Percentiles rank a stretch among this genome's conserved stretches.
Evolutionary conservation across 176 grass and related monocot species (phyloP).

Genomic region (Musa acuminata): DNA sequence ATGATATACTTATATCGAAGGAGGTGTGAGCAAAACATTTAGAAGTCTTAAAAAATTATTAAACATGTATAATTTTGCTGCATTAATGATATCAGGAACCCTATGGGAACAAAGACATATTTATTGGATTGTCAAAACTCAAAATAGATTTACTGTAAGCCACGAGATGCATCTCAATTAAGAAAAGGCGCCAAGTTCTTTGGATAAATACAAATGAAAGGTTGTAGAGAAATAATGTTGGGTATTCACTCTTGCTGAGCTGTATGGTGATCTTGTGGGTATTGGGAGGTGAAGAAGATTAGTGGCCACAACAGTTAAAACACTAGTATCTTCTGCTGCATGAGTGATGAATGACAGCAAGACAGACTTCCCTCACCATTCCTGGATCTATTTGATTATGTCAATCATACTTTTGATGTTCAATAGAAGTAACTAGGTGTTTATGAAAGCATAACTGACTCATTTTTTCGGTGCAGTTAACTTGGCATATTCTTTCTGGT

Average conservation of each 20-base stretch:
- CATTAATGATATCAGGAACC: neutral
- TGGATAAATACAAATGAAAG: neutral
- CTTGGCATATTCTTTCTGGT: conserved; percentile 88
- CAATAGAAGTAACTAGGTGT: neutral
- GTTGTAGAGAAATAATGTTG: neutral
- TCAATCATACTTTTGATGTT: neutral
- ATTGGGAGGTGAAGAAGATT: neutral
- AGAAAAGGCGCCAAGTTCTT: neutral
- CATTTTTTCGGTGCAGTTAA: conserved; percentile 49
- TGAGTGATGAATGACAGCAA: neutral
- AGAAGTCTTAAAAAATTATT: neutral
- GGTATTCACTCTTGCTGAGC: neutral
- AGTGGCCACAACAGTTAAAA: neutral
- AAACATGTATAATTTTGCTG: neutral
- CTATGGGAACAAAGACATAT: neutral
- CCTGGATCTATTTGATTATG: too few species aligned
- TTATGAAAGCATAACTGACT: conserved; percentile 12
- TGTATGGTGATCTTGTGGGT: neutral
- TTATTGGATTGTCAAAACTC: neutral
- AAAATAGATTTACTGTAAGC: neutral
- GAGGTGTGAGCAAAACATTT: too few species aligned
- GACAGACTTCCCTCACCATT: neutral
- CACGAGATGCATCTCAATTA: neutral
- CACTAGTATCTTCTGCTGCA: neutral
- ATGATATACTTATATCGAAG: too few species aligned